phyloP scores from a whole-genome alignment of 106 monocot species.

The Cymbidium sinense region DNA sequence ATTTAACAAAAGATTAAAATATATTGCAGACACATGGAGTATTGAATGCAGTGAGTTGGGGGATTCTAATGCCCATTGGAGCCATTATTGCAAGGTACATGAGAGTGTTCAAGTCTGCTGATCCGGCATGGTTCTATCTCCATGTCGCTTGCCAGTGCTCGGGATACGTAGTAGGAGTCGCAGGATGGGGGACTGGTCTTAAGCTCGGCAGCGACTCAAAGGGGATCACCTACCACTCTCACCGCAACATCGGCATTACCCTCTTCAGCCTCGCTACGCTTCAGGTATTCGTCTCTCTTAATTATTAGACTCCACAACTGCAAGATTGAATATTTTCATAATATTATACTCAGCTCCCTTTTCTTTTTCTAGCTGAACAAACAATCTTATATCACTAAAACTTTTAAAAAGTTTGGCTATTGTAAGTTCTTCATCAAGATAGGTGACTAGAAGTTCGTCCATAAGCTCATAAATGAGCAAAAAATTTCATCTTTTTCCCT shows the following conservation, averaged over 20 bases:
- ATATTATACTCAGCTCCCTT: no score
- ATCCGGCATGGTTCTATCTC: conserved; percentile 96
- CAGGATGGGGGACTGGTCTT: conserved; percentile 85
- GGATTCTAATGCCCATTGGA: conserved; percentile 70
- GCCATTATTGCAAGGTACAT: conserved; percentile 71
- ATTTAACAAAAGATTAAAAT: not conserved
- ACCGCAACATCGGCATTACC: conserved; percentile 64
- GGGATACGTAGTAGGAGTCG: conserved; percentile 71
- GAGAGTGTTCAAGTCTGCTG: conserved; percentile 57
- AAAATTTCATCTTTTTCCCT: no score
- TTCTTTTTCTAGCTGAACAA: not conserved
- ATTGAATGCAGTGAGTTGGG: conserved; percentile 82
- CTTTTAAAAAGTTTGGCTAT: no score
- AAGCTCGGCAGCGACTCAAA: conserved; percentile 76
- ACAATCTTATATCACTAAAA: no score
- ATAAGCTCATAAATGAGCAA: no score
- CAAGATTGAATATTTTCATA: no score
- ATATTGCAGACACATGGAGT: conserved; percentile 71
- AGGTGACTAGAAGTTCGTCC: no score
- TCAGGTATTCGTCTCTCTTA: conserved; percentile 46
- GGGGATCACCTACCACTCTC: conserved; percentile 43
- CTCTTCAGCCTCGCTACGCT: conserved; percentile 80
- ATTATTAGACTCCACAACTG: no score
- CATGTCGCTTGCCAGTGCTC: conserved; percentile 75
- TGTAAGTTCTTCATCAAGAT: no score